Evolutionary conservation across 352 stramenopile genomes (phyloP), one percentile per base, ranked within the genome.

Genomic region (Pythium sp.): DNA sequence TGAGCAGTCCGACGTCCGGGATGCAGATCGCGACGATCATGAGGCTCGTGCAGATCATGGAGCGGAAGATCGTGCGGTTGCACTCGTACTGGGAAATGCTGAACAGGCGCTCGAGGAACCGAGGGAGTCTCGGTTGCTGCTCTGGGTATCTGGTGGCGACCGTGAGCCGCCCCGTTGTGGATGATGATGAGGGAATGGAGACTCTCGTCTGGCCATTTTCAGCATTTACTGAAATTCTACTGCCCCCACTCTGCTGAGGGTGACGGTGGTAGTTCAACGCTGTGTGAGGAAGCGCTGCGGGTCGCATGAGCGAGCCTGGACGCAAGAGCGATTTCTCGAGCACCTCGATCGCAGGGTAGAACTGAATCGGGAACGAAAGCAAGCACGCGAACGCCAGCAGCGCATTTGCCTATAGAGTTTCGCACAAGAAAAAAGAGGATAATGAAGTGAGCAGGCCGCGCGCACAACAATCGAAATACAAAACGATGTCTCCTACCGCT

Each of bases 301-400:
- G 74, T 0, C 76, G 75, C 68, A 80, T 81, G 18, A 86, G 54
- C 20, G 79, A 78, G 34, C 75, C 74, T 9, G 80, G 81, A 30
- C 80, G 82, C 36, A 68, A 71, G 49, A 92, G 71, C 57, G 81
- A 78, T 24, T 79, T 81, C 65, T 93, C 86, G 7, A 93, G 71
- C 20, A 92, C 82, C 43, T 87, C 80, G 41, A 93, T 86, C 2
- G 86, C 86, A 9, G 86, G 86, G 62, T 92, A 93, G 36, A 93
- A 90, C 62, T 93, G 86, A 65, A 92, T 93, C 12, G 86, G 86
- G 66, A 93, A 93, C 20, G 86, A 91, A 8, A 93, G 75, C 11
- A 89, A 71, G 38, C 86, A 93, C 26, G 86, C 83, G 58, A 92
- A 89, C 5, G 86, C 84, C 5, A 93, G 76, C 47, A 90, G 67